Percentiles rank a stretch among this genome's conserved stretches.
Conservation (phyloP, 768 basidiomycete species). For the Hypholoma fasciculare region DNA sequence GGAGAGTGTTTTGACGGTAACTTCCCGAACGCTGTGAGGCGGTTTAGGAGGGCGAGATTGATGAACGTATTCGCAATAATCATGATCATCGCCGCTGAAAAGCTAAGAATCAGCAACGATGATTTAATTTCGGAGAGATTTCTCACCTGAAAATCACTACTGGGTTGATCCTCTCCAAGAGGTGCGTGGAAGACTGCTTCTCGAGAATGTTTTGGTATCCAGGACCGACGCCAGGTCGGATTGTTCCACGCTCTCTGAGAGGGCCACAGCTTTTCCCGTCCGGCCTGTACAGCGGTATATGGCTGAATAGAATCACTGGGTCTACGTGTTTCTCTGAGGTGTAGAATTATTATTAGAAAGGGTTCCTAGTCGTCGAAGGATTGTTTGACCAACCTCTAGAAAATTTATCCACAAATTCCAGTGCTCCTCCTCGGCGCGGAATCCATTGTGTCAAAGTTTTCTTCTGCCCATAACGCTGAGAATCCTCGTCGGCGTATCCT, state of each 20-base stretch:
- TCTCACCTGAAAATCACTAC: slow-evolving; percentile 72
- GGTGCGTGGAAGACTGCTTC: slow-evolving; percentile 59
- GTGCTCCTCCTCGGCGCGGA: slow-evolving; percentile 45
- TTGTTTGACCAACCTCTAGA: slow-evolving; percentile 30
- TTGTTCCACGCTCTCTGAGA: slow-evolving; percentile 69
- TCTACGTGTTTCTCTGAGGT: slow-evolving; percentile 29
- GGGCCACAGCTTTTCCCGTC: slow-evolving; percentile 74
- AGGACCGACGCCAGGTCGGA: slow-evolving; percentile 70
- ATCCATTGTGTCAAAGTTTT: slow-evolving; percentile 48
- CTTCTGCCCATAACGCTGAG: slow-evolving; percentile 42
- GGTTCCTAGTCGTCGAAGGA: not conserved
- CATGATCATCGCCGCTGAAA: slow-evolving; percentile 88
- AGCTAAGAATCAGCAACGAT: slow-evolving; percentile 8
- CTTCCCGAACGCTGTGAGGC: slow-evolving; percentile 53
- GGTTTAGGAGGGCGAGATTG: slow-evolving; percentile 27
- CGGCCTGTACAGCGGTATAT: slow-evolving; percentile 85
- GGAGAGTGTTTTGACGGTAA: slow-evolving; percentile 88
- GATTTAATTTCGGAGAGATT: not conserved
- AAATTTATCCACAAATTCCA: slow-evolving; percentile 53
- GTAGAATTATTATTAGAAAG: slow-evolving; percentile 3
- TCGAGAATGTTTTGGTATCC: slow-evolving; percentile 89
- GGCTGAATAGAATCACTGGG: slow-evolving; percentile 75
- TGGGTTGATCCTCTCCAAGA: slow-evolving; percentile 67
- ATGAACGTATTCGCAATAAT: slow-evolving; percentile 81
- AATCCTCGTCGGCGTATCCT: slow-evolving; percentile 73